phyloP scores from a whole-genome alignment of 495 filamentous ascomycete species.

The Aspergillus conjunctus region DNA sequence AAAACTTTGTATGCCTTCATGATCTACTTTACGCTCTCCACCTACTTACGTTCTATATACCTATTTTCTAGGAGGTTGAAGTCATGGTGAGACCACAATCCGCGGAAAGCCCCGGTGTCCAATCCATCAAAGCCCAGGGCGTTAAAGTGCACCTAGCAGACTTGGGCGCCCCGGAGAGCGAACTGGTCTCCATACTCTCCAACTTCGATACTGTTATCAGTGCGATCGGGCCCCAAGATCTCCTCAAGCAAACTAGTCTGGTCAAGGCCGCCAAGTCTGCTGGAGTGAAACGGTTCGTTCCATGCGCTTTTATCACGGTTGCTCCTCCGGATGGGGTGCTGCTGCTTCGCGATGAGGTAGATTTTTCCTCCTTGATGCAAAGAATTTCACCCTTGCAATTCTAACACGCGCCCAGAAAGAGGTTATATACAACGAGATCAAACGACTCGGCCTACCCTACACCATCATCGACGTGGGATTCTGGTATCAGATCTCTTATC shows the following conservation, averaged over 20 bases:
- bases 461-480: constrained; percentile 52
- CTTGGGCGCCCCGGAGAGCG: constrained; percentile 24
- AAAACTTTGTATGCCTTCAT: constrained; percentile 20
- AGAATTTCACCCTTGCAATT: neutral
- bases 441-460: constrained; percentile 38
- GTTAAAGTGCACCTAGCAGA: constrained; percentile 31
- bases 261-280: constrained; percentile 32
- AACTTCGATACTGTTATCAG: constrained; percentile 41
- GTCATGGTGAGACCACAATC: constrained; percentile 36
- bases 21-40: too few species aligned
- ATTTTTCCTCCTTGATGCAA: neutral
- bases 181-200: constrained; percentile 26
- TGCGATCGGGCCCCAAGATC: constrained; percentile 24
- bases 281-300: constrained; percentile 39
- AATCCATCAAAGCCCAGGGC: constrained; percentile 27
- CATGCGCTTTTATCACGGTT: constrained; percentile 37
- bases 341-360: constrained; percentile 24
- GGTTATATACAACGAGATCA: constrained; percentile 40
- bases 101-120: constrained; percentile 27
- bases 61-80: constrained; percentile 30
- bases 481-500: constrained; percentile 44
- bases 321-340: constrained; percentile 26
- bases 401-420: constrained; percentile 34
- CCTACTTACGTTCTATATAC: neutral
- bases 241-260: constrained; percentile 35